Percentiles rank a stretch among this genome's conserved stretches.
These are phyloP conservation scores for Acer yangbiense DNA, from an alignment of 345 rosid genomes.

Conservation along the genomic window DNA sequence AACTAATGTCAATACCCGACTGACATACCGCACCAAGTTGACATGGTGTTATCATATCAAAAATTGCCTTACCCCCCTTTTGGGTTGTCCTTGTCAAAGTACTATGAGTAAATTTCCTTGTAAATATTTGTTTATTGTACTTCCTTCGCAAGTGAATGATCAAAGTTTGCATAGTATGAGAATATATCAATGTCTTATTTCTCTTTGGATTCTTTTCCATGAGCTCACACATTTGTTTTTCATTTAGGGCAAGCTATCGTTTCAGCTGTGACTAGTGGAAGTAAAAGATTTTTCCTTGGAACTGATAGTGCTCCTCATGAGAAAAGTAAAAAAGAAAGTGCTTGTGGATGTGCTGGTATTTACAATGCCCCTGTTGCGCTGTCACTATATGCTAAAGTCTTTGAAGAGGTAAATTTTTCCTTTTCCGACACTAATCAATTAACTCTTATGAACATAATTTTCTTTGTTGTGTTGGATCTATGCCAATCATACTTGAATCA, in stretches of 20 bases:
- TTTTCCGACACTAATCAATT: conserved; percentile 1
- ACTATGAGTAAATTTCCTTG: not conserved
- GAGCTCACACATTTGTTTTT: conserved; percentile 15
- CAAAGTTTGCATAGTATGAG: not conserved
- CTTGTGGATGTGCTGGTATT: conserved; percentile 95
- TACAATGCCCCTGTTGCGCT: conserved; percentile 74
- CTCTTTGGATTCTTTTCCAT: not conserved
- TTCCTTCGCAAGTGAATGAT: not conserved
- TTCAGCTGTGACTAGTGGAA: conserved; percentile 91
- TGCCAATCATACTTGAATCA: not conserved
- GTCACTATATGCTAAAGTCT: conserved; percentile 72
- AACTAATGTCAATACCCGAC: not conserved
- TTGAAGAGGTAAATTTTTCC: conserved; percentile 62
- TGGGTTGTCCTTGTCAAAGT: not conserved
- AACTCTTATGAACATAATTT: not conserved
- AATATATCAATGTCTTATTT: not conserved
- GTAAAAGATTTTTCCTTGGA: conserved; percentile 84
- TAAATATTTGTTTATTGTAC: not conserved
- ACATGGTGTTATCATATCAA: not conserved
- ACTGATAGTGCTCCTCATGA: conserved; percentile 99
- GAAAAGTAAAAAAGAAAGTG: conserved; percentile 67
- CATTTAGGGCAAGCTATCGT: conserved; percentile 79
- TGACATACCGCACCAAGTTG: not conserved
- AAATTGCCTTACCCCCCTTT: not conserved
- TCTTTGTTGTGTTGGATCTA: not conserved